phyloP scores from a whole-genome alignment of 73 alveolate species.

The Paramecium pentaurelia region DNA sequence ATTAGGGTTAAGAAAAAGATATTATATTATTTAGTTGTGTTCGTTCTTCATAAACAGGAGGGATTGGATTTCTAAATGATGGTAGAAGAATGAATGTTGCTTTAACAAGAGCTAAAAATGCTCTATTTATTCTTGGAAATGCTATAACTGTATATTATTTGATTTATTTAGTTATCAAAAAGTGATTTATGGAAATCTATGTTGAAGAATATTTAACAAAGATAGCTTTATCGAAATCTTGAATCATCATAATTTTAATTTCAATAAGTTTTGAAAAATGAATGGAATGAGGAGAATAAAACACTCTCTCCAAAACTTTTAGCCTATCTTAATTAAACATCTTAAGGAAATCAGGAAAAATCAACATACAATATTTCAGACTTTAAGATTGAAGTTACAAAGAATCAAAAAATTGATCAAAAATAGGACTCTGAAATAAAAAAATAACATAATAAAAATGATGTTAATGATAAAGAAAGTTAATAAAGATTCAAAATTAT shows the following conservation, averaged over 20 bases:
- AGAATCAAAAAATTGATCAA: neutral
- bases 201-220: neutral
- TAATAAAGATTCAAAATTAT: neutral
- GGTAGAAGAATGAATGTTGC: slow-evolving; percentile 84
- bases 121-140: slow-evolving; percentile 75
- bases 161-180: neutral
- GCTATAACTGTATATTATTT: slow-evolving; percentile 59
- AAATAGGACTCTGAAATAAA: neutral
- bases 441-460: neutral
- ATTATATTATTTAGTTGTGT: slow-evolving; percentile 77
- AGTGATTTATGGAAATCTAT: slow-evolving; percentile 6
- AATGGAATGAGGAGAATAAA: neutral
- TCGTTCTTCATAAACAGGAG: slow-evolving; percentile 61
- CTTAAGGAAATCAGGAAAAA: neutral
- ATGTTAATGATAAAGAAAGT: neutral
- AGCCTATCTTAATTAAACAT: neutral
- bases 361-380: neutral
- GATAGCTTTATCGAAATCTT: neutral
- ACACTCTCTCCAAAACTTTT: neutral
- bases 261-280: neutral
- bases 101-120: slow-evolving; percentile 81
- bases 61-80: slow-evolving; percentile 70
- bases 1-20: slow-evolving; percentile 83
- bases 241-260: neutral
- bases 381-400: neutral